A percentile compares a stretch with the other conserved stretches of the same genome.
These are phyloP conservation scores for Lophium mytilinum DNA, from an alignment of 495 filamentous ascomycete genomes.

Conservation along the genomic window DNA sequence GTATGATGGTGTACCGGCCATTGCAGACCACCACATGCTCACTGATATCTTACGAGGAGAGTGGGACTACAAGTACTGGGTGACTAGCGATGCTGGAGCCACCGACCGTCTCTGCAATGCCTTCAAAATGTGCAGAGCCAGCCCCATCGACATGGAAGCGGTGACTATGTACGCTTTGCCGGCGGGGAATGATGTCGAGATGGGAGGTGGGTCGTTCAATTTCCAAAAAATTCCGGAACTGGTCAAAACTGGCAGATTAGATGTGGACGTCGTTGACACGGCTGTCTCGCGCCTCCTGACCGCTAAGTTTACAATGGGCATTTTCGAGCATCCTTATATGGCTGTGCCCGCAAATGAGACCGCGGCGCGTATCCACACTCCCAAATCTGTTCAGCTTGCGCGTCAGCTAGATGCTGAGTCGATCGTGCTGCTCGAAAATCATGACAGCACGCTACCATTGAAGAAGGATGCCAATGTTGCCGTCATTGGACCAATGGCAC, in stretches of 20 bases:
- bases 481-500: slow-evolving; percentile 69
- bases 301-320: slow-evolving; percentile 56
- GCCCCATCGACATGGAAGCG: slow-evolving; percentile 52
- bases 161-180: slow-evolving; percentile 51
- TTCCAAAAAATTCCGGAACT: slow-evolving; percentile 58
- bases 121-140: slow-evolving; percentile 51
- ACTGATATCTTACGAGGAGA: slow-evolving; percentile 59
- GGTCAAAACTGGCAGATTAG: slow-evolving; percentile 49
- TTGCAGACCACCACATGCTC: slow-evolving; percentile 52
- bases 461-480: slow-evolving; percentile 53
- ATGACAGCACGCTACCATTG: slow-evolving; percentile 55
- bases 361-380: slow-evolving; percentile 50
- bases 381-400: slow-evolving; percentile 58
- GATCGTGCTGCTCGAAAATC: slow-evolving; percentile 73
- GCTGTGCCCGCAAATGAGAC: slow-evolving; percentile 46
- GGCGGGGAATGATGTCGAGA: slow-evolving; percentile 57
- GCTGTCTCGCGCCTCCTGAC: slow-evolving; percentile 55
- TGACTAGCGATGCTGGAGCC: slow-evolving; percentile 50
- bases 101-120: slow-evolving; percentile 56
- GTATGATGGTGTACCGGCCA: slow-evolving; percentile 59
- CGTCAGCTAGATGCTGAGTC: slow-evolving; percentile 61
- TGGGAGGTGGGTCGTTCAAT: slow-evolving; percentile 65
- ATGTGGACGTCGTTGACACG: slow-evolving; percentile 49
- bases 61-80: slow-evolving; percentile 61
- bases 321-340: slow-evolving; percentile 59